phyloP scores from a whole-genome alignment of 192 early-diverging fungal genomes.

The Backusella psychrophila region DNA sequence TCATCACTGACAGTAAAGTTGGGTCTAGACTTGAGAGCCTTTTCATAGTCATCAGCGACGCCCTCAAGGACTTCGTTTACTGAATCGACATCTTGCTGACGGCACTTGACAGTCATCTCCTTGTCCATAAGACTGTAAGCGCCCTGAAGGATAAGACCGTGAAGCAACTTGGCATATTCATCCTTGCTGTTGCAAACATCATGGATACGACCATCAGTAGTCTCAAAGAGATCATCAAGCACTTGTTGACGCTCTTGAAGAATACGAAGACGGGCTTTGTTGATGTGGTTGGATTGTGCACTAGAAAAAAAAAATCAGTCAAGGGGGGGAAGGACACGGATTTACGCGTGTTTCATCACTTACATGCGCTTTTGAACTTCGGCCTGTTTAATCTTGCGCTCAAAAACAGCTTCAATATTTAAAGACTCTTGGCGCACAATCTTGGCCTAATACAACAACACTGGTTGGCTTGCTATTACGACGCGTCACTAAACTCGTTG shows the following conservation, averaged over 20 bases:
- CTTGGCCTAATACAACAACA: constrained; percentile 66
- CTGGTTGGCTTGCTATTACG: background rate
- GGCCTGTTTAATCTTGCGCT: constrained; percentile 97
- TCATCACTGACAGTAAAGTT: constrained; percentile 53
- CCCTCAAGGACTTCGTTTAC: constrained; percentile 57
- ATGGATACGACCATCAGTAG: constrained; percentile 62
- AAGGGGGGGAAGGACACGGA: background rate
- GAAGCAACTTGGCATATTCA: constrained; percentile 64
- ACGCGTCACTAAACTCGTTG: background rate
- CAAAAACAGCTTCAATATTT: constrained; percentile 93
- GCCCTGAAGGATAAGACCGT: constrained; percentile 79
- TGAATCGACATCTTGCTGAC: constrained; percentile 64
- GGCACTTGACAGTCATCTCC: constrained; percentile 66
- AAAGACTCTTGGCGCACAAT: constrained; percentile 96
- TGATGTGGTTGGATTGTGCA: constrained; percentile 91
- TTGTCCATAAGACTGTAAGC: constrained; percentile 87
- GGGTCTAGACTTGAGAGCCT: constrained; percentile 47
- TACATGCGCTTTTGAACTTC: constrained; percentile 95
- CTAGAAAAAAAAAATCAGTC: constrained; percentile 37
- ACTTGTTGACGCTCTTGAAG: constrained; percentile 87
- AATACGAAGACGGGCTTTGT: constrained; percentile 91
- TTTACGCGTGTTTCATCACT: constrained; percentile 5
- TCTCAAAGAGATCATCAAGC: constrained; percentile 78
- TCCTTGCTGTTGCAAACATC: constrained; percentile 54
- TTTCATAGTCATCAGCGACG: constrained; percentile 53